These are phyloP conservation scores for Xanthoconium stramineum DNA, from an alignment of 768 basidiomycete species.

Conservation along the genomic window DNA sequence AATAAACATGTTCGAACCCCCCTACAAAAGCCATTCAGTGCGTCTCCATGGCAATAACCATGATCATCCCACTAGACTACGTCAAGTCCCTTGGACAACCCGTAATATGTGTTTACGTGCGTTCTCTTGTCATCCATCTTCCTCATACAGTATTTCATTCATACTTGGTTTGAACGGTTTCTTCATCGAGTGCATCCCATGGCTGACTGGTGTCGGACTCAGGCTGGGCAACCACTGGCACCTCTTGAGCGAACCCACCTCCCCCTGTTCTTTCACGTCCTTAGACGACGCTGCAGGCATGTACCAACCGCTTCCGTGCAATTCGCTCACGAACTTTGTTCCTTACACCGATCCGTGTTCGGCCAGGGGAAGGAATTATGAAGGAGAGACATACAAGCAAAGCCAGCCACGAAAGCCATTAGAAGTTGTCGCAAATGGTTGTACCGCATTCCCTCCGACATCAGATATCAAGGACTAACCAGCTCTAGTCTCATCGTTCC, in stretches of 20 bases:
- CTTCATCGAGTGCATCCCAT: slow-evolving; percentile 32
- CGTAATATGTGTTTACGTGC: slow-evolving; percentile 31
- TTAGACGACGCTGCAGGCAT: slow-evolving; percentile 35
- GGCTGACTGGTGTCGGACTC: slow-evolving; percentile 26
- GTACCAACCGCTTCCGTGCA: background rate
- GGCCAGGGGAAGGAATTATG: too few relatives aligned
- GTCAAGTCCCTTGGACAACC: slow-evolving; percentile 30
- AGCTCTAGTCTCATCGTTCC: too few relatives aligned
- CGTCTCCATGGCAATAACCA: too few relatives aligned
- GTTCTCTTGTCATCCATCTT: background rate
- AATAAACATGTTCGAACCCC: too few relatives aligned
- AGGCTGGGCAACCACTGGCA: slow-evolving; percentile 31
- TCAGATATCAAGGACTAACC: too few relatives aligned
- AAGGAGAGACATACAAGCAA: too few relatives aligned
- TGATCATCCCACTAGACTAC: slow-evolving; percentile 19
- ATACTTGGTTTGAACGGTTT: slow-evolving; percentile 29
- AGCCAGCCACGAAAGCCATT: too few relatives aligned
- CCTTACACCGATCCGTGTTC: background rate
- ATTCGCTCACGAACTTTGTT: background rate
- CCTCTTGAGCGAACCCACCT: slow-evolving; percentile 33
- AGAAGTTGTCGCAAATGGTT: too few relatives aligned
- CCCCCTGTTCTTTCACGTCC: slow-evolving; percentile 30
- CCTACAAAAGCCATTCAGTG: too few relatives aligned
- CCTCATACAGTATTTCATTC: background rate
- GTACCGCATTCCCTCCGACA: too few relatives aligned